phyloP scores from a whole-genome alignment of 371 early-diverging fungal species.

The Vairimorpha necatrix region DNA sequence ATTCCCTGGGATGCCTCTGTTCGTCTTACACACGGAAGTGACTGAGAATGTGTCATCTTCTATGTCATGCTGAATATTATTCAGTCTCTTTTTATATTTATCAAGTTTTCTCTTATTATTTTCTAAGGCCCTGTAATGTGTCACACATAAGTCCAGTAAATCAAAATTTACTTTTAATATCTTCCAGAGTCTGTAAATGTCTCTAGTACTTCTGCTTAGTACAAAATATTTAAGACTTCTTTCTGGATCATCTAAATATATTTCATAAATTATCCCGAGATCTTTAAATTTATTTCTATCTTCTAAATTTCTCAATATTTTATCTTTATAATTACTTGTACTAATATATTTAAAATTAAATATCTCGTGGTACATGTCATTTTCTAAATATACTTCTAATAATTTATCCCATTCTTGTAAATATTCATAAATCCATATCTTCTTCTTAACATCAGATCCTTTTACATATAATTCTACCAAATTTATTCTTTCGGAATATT shows the following conservation, averaged over 20 bases:
- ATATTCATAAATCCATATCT: conserved; percentile 9
- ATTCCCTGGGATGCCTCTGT: conserved; percentile 42
- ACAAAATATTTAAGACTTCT: conserved; percentile 16
- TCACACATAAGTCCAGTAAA: neutral
- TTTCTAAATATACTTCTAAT: neutral
- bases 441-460: neutral
- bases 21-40: conserved; percentile 1
- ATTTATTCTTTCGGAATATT: neutral
- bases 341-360: neutral
- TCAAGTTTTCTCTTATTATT: neutral
- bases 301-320: neutral
- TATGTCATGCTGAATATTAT: conserved; percentile 18
- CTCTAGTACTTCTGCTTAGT: neutral
- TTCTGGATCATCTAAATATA: conserved; percentile 6
- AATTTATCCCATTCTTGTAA: neutral
- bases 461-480: neutral
- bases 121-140: neutral
- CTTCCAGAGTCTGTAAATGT: neutral
- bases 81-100: conserved; percentile 33
- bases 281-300: neutral
- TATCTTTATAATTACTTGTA: neutral
- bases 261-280: conserved; percentile 12
- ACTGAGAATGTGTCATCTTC: conserved; percentile 24
- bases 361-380: neutral
- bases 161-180: neutral